Base-by-base conservation (phyloP, 2,329 filamentous ascomycete species). In the Drechmeria coniospora region DNA sequence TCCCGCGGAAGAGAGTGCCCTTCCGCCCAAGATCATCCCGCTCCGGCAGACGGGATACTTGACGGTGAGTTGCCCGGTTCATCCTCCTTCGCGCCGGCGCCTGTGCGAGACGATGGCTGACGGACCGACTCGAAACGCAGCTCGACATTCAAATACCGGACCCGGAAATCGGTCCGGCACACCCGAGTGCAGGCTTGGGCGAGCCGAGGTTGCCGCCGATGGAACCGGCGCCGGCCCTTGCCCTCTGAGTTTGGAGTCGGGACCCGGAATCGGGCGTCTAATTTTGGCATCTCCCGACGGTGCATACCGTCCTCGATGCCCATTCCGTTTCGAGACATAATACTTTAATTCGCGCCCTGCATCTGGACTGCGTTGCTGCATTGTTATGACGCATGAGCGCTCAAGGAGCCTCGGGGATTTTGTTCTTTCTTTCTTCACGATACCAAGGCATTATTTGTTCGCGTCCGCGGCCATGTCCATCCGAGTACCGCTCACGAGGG, bases 41-140 rank as follows among this genome's bases (percentile, higher is more conserved):
- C 54, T 93, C 39, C 68, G 84, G 42, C 68, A 75, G 43, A 92
- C 86, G 21, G 87, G 81, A 1, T 94, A 93, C 51, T 76, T 93
- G 74, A 84, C 67, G 39, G 76, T 80, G 54, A 56, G 73, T 28
- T 15, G 12, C 2, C 8, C 8, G 17, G 13, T 6, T 14, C 4
- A 15, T 13, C 15, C 15, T 5, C 5, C 4, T 15, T 1, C n/a
- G n/a, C n/a, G n/a, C n/a, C n/a, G n/a, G n/a, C n/a, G n/a, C n/a
- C n/a, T n/a, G n/a, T n/a, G n/a, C n/a, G n/a, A n/a, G 18, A 10
- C 8, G 3, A 2, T 18, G 14, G n/a, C 32, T 18, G 15, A 37
- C n/a, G 43, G 27, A 41, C 33, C 21, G 11, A 20, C n/a, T 16
- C 12, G 28, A 13, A n/a, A 8, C n/a, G n/a, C 25, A 81, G 76